phyloP scores from a whole-genome alignment of 139 green algal species.

The Microglena sp. region DNA sequence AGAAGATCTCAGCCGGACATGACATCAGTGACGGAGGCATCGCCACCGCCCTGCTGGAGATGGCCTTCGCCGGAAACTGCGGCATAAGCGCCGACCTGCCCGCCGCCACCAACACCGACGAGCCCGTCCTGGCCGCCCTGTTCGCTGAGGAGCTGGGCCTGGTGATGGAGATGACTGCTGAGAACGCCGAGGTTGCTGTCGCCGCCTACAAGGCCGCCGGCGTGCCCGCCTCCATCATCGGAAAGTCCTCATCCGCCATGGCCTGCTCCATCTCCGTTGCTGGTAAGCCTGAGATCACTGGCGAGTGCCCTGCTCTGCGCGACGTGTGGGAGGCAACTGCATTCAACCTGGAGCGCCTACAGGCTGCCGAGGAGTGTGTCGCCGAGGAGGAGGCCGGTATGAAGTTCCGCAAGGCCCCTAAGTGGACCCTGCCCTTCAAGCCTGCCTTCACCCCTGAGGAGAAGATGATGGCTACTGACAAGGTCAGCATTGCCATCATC shows the following conservation, averaged over 20 bases:
- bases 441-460: slow-evolving; percentile 59
- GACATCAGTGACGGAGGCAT: slow-evolving; percentile 93
- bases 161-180: slow-evolving; percentile 76
- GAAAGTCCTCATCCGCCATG: slow-evolving; percentile 22
- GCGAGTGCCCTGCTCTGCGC: slow-evolving; percentile 49
- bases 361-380: slow-evolving; percentile 72
- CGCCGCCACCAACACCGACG: slow-evolving; percentile 9
- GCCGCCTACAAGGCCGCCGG: slow-evolving; percentile 55
- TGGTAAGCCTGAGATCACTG: slow-evolving; percentile 27
- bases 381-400: slow-evolving; percentile 62
- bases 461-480: slow-evolving; percentile 47
- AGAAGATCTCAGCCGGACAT: slow-evolving; percentile 76
- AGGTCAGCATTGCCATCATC: slow-evolving; percentile 79
- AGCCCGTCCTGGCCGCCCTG: slow-evolving; percentile 44
- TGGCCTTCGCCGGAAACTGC: slow-evolving; percentile 80
- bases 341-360: slow-evolving; percentile 86
- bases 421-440: slow-evolving; percentile 77
- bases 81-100: slow-evolving; percentile 63
- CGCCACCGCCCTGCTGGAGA: slow-evolving; percentile 79
- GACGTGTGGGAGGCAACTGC: slow-evolving; percentile 90
- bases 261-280: slow-evolving; percentile 46
- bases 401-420: slow-evolving; percentile 37
- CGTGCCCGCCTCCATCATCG: slow-evolving; percentile 59
- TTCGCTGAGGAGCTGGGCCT: slow-evolving; percentile 96
- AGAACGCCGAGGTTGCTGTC: slow-evolving; percentile 50